A percentile compares a stretch with the other conserved stretches of the same genome.
Conservation (phyloP, 352 stramenopile species). For the Phytopythium mirpurense region DNA sequence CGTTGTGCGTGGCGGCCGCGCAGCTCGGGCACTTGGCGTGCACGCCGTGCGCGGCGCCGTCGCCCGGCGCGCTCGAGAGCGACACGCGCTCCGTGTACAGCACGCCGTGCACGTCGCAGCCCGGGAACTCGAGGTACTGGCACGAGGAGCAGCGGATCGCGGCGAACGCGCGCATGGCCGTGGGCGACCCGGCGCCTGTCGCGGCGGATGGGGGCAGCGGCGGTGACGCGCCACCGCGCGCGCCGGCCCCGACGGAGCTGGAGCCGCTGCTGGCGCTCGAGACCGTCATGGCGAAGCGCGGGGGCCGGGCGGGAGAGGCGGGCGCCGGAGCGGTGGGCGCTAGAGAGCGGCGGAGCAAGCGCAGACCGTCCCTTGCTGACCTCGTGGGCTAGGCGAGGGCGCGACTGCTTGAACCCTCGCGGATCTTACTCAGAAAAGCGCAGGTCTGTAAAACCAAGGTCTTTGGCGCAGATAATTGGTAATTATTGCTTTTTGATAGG, state of each 20-base stretch:
- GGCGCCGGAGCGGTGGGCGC: too few species aligned
- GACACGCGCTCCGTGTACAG: conserved; percentile 71
- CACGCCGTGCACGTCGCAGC: conserved; percentile 80
- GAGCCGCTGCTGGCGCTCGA: conserved; percentile 28
- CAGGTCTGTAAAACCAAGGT: neutral
- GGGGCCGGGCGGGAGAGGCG: too few species aligned
- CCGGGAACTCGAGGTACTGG: conserved; percentile 85
- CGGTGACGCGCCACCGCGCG: neutral
- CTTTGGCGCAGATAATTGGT: too few species aligned
- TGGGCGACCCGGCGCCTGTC: neutral
- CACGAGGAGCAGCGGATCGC: conserved; percentile 80
- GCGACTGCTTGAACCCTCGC: too few species aligned
- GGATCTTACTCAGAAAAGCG: neutral
- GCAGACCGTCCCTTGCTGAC: too few species aligned
- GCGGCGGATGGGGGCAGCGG: conserved; percentile 2
- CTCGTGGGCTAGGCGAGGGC: too few species aligned
- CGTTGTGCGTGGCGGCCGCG: conserved; percentile 77
- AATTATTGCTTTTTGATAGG: too few species aligned
- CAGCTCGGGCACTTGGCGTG: conserved; percentile 85
- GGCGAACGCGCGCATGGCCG: conserved; percentile 56
- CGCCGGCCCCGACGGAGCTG: conserved; percentile 5
- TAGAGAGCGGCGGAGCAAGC: too few species aligned
- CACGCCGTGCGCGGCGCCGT: conserved; percentile 11
- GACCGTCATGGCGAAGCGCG: conserved; percentile 27
- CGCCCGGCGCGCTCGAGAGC: neutral